A percentile compares a stretch with the other conserved stretches of the same genome.
Evolutionary conservation across 345 rosid genomes (phyloP).

Genomic region (Bretschneidera sinensis): DNA sequence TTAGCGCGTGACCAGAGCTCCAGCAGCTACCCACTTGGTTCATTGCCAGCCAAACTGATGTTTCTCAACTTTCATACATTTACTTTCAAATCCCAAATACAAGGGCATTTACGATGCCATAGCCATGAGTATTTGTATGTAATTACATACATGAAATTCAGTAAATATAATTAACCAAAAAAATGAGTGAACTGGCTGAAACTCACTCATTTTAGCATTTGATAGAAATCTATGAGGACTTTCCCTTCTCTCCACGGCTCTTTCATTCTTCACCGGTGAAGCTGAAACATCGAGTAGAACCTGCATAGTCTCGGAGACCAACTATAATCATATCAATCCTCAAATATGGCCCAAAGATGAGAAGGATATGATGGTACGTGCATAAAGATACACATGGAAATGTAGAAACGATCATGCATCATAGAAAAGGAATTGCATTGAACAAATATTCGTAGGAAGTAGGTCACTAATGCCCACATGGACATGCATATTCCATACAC

Average conservation of each 20-base stretch:
- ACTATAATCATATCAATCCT: background rate
- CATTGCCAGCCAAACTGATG: too few relatives aligned
- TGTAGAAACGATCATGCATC: background rate
- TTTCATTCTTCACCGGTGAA: conserved; percentile 9
- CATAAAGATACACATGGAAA: background rate
- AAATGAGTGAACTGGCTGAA: background rate
- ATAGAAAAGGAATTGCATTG: background rate
- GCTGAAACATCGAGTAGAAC: conserved; percentile 5
- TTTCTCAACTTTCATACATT: background rate
- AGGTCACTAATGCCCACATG: background rate
- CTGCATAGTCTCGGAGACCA: conserved; percentile 4
- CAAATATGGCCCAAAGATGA: background rate
- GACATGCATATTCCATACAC: background rate
- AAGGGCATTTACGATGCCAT: background rate
- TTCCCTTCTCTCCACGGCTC: conserved; percentile 7
- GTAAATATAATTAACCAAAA: too few relatives aligned
- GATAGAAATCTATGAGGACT: background rate
- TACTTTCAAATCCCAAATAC: background rate
- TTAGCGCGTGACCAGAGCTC: too few relatives aligned
- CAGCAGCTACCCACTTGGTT: too few relatives aligned
- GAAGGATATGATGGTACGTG: background rate
- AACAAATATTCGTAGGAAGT: background rate
- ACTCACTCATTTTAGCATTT: conserved; percentile 11
- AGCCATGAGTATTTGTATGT: background rate
- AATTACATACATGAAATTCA: background rate